These are phyloP conservation scores for Gossypium herbaceum DNA, from an alignment of 345 rosid species.

Conservation along the genomic window DNA sequence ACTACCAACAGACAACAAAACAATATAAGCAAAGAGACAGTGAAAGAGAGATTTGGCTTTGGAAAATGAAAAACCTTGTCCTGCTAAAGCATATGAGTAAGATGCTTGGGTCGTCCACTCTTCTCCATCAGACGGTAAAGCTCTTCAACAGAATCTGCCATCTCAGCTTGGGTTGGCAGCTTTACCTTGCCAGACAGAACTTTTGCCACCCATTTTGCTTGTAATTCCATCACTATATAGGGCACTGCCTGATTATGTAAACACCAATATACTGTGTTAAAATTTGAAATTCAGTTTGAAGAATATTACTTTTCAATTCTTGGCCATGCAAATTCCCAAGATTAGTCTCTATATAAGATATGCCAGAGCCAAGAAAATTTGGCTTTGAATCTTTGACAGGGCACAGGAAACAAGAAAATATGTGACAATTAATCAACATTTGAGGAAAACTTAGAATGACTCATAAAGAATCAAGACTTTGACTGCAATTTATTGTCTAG, in stretches of 20 bases:
- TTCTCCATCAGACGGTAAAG: not conserved
- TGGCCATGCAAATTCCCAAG: not conserved
- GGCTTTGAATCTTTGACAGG: not conserved
- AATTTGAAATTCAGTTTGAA: not conserved
- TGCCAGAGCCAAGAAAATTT: not conserved
- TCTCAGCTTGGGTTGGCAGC: constrained; percentile 10
- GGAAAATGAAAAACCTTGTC: not conserved
- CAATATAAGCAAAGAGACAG: not conserved
- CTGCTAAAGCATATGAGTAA: constrained; percentile 3
- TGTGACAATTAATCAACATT: not conserved
- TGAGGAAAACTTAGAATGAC: not conserved
- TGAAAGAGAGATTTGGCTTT: not conserved
- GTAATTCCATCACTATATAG: not conserved
- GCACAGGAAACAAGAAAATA: not conserved
- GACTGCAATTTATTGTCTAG: not conserved
- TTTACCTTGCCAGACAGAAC: constrained; percentile 8
- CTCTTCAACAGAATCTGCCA: not conserved
- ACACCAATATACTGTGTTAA: not conserved
- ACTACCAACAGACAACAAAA: constrained; percentile 27
- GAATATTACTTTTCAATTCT: not conserved
- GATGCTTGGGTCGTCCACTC: not conserved
- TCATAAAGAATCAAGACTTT: not conserved
- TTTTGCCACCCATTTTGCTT: constrained; percentile 14
- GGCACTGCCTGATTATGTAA: constrained; percentile 4
- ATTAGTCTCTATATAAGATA: not conserved